Evolutionary conservation across 2,329 filamentous ascomycete genomes (phyloP), one percentile per base, ranked within the genome.

Genomic region (Curvularia verruculosa): DNA sequence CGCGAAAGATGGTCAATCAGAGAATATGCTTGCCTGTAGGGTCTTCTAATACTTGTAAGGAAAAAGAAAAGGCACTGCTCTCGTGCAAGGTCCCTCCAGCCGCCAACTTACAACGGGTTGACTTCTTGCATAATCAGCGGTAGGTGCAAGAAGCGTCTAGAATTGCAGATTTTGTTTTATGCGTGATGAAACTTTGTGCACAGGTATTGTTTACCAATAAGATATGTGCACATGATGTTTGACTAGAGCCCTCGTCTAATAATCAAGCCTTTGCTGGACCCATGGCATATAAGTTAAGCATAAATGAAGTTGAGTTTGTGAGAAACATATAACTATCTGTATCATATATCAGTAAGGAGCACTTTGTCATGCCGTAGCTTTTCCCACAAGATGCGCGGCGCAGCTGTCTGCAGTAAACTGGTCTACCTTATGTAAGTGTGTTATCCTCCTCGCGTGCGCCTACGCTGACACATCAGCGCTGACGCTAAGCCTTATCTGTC

Each of bases 351-450:
- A 23, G 40, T 44, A 44, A 26, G 40, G n/a, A 44, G 15, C 40
- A 28, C 40, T 44, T 44, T 44, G 28, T 12, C 40, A 44, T 44
- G 40, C 40, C 21, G 40, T 26, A 44, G 10, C 3, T 24, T 44
- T 44, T 44, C 41, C 21, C 21, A 21, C 28, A 28, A 12, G 41
- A 44, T 26, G 41, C 41, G 41, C 41, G 21, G 21, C 41, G 41
- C 41, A 44, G 23, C n/a, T 44, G 41, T 23, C n/a, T 44, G 41
- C 41, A 44, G 41, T 44, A 44, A 44, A 44, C 21, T 44, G 41
- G 41, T 23, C 41, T 44, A 26, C 21, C 21, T 43, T n/a, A 43
- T 26, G 40, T 10, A 21, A 43, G 40, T 24, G 21, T 10, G 26
- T 43, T 24, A 43, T n/a, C 21, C 21, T 26, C 40, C 40, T 43